Percentiles rank a stretch among this genome's conserved stretches.
Evolutionary conservation across 2,329 filamentous ascomycete genomes (phyloP).

Genomic region (Trichoderma semiorbis): DNA sequence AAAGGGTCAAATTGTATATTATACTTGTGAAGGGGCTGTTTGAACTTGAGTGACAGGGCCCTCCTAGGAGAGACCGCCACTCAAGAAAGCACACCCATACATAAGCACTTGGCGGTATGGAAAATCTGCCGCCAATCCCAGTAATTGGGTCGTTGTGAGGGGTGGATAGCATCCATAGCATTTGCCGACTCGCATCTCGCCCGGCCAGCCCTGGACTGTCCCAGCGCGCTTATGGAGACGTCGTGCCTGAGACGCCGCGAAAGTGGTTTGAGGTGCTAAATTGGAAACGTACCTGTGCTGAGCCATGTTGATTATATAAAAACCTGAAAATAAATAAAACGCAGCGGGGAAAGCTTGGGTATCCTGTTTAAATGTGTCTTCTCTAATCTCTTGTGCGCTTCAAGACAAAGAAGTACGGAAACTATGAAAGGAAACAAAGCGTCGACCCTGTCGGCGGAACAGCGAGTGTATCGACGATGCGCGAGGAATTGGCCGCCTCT

Average conservation of each 20-base stretch:
- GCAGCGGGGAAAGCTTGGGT: conserved; percentile 10
- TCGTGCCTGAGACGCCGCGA: background rate
- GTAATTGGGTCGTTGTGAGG: conserved; percentile 9
- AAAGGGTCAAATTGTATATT: conserved; percentile 14
- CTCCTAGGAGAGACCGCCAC: conserved; percentile 11
- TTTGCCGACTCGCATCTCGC: conserved; percentile 10
- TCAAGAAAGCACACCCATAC: conserved; percentile 14
- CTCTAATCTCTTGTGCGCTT: conserved; percentile 4
- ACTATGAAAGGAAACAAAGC: background rate
- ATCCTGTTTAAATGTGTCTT: conserved; percentile 13
- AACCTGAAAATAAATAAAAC: background rate
- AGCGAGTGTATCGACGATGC: background rate
- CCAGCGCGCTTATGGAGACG: conserved; percentile 14
- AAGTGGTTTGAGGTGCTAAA: background rate
- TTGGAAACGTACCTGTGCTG: conserved; percentile 30
- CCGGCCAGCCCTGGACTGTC: conserved; percentile 3
- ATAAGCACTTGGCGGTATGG: conserved; percentile 13
- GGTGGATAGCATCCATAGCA: background rate
- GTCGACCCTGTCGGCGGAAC: background rate
- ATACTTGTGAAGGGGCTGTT: conserved; percentile 16
- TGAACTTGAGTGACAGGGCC: conserved; percentile 12
- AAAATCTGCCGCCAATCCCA: conserved; percentile 1
- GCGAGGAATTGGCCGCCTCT: conserved; percentile 7
- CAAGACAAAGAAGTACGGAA: conserved; percentile 9
- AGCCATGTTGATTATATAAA: conserved; percentile 29